These are phyloP conservation scores for Inosperma sp. DNA, from an alignment of 768 basidiomycete species.

Conservation along the genomic window DNA sequence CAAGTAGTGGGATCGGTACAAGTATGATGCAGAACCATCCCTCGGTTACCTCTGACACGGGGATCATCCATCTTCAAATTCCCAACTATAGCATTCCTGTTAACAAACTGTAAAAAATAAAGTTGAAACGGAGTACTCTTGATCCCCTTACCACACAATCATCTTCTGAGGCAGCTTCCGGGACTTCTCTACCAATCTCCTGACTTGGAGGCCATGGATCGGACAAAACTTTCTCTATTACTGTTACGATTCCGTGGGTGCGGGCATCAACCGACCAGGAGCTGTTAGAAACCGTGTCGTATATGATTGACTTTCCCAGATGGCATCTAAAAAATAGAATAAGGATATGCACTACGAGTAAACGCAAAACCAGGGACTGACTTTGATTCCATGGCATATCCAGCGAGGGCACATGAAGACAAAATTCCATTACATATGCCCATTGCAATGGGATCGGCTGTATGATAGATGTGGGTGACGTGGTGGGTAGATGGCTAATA, in stretches of 20 bases:
- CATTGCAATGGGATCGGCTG: slow-evolving; percentile 92
- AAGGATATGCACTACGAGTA: background rate
- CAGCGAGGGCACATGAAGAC: slow-evolving; percentile 77
- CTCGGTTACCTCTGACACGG: no score
- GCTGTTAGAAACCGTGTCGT: slow-evolving; percentile 85
- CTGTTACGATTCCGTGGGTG: slow-evolving; percentile 70
- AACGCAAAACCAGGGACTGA: slow-evolving; percentile 24
- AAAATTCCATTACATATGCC: slow-evolving; percentile 78
- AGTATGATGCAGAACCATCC: no score
- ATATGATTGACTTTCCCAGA: slow-evolving; percentile 78
- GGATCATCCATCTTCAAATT: slow-evolving; percentile 48
- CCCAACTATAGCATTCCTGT: slow-evolving; percentile 70
- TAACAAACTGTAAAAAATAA: background rate
- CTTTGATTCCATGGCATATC: slow-evolving; percentile 86
- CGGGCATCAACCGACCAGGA: slow-evolving; percentile 84
- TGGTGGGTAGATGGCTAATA: slow-evolving; percentile 66
- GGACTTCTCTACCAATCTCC: slow-evolving; percentile 62
- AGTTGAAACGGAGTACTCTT: no score
- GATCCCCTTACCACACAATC: slow-evolving; percentile 74
- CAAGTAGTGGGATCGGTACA: no score
- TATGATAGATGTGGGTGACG: slow-evolving; percentile 90
- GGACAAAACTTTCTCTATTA: slow-evolving; percentile 70
- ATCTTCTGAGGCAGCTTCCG: slow-evolving; percentile 45
- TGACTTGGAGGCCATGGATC: slow-evolving; percentile 66
- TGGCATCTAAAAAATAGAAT: slow-evolving; percentile 55